Base-by-base conservation (phyloP, 1,139 yeast genomes). In the Petasospora fabianii region DNA sequence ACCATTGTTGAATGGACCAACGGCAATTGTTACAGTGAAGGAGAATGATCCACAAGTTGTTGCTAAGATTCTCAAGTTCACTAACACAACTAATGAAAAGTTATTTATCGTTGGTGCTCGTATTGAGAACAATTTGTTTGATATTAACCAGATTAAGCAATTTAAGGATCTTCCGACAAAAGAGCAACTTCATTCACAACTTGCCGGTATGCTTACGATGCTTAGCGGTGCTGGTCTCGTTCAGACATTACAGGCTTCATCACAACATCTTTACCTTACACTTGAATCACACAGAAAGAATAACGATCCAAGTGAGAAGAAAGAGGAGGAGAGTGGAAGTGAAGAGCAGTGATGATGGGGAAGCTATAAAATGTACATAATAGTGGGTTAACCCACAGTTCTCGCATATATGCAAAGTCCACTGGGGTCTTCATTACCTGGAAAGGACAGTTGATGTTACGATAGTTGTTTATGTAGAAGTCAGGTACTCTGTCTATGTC, bases 211-310 rank as follows among this genome's bases (percentile, higher is more conserved):
- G 44, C 76, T 90, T 59, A 81, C 90, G 13, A 66, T 84, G 42
- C 72, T 85, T 48, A 86, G 96, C 45, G 97, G 97, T 56, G 94
- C 88, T 32, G 95, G 95, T 3, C 72, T 90, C 59, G 95, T 85
- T 6, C 77, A 77, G 62, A 85, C 96, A 20, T 72, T 90, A 61
- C 83, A 84, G 62, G 64, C 84, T 21, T 69, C 86, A 15, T 66
- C 84, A 22, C 77, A 77, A 50, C 65, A 69, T 45, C 73, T 90
- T 52, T 85, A 85, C 55, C 69, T 88, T 61, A 84, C 95, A 7
- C 64, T 88, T 63, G 79, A 80, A 45, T 70, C 80, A 48, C 80
- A 80, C 42, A 56, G 53, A 38, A 58, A 62, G 35, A 59, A 58
- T 43, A 51, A 36, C 24, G 51, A 49, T 35, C 55, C 59, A 30